Base-by-base conservation (phyloP, 2,329 filamentous ascomycete species). In the Alternaria consortialis region DNA sequence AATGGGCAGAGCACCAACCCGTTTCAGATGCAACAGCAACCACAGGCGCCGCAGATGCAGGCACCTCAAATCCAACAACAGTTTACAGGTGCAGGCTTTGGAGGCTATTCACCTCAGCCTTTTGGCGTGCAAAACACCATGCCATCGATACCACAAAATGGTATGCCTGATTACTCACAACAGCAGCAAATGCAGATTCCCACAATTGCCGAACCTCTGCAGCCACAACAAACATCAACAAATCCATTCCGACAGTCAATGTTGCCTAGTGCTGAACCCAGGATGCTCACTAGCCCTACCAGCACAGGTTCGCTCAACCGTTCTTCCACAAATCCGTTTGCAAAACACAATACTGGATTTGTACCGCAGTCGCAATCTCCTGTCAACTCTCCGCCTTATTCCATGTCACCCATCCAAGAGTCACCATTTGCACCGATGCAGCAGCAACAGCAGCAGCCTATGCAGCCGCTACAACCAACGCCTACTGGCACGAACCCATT, bases 231-330 rank as follows among this genome's bases (percentile, higher is more conserved):
- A 87, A 89, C 76, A 70, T 88, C 84, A 23, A 97, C 93, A 7
- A 99, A 99, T 75, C 95, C 95, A 0, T 99, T 99, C 86, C 87
- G 95, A 42, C 91, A 93, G 74, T 97, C 94, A 1, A 94, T 94
- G 89, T 83, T 97, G 81, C 74, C 81, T 2, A 67, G 53, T 44
- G 57, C 66, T 3, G 74, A 77, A 50, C 71, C 70, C 13, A 75
- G 74, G 31, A 63, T 77, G 4, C 64, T 77, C 37, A 69, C 61
- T 47, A 79, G 77, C 46, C 73, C 75, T 7, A 74, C 72, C 5
- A 71, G 70, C 51, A 70, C 53, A 77, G 82, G 60, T 75, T 82
- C 63, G 56, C 55, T 80, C 8, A 80, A 80, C 54, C 87, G 88
- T 32, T 90, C 92, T 73, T 90, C 90, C 31, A 97, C 92, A 3